These are phyloP conservation scores for Mucor velutinosus DNA, from an alignment of 371 early-diverging fungal genomes.

Conservation along the genomic window DNA sequence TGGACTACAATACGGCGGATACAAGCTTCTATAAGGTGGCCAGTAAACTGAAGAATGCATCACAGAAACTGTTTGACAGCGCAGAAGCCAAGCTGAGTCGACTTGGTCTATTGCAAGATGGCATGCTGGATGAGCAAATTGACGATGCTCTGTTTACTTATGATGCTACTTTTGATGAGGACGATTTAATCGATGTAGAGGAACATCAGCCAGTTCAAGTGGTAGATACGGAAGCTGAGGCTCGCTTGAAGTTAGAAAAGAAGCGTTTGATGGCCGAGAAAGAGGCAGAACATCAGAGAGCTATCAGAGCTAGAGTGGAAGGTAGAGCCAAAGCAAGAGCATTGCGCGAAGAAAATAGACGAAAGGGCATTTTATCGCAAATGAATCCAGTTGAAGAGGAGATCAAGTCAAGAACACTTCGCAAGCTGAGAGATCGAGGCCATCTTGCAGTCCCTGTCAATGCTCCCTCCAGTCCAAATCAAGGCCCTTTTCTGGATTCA, in stretches of 20 bases:
- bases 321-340: constrained; percentile 1
- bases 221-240: neutral
- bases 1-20: constrained; percentile 73
- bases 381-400: neutral
- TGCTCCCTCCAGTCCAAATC: neutral
- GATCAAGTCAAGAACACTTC: neutral
- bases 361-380: neutral
- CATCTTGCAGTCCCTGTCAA: neutral
- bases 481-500: no score
- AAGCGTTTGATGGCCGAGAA: neutral
- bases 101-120: neutral
- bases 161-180: neutral
- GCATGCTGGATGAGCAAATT: constrained; percentile 1
- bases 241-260: neutral
- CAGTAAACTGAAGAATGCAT: constrained; percentile 2
- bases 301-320: neutral
- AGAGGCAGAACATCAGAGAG: neutral
- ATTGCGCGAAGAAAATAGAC: neutral
- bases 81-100: constrained; percentile 2
- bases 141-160: constrained; percentile 14
- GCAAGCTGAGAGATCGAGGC: neutral
- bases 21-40: constrained; percentile 76
- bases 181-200: neutral
- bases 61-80: neutral
- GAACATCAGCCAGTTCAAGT: neutral